These are phyloP conservation scores for Dictyostelium citrinum DNA, from an alignment of 78 protist species.

Conservation along the genomic window DNA sequence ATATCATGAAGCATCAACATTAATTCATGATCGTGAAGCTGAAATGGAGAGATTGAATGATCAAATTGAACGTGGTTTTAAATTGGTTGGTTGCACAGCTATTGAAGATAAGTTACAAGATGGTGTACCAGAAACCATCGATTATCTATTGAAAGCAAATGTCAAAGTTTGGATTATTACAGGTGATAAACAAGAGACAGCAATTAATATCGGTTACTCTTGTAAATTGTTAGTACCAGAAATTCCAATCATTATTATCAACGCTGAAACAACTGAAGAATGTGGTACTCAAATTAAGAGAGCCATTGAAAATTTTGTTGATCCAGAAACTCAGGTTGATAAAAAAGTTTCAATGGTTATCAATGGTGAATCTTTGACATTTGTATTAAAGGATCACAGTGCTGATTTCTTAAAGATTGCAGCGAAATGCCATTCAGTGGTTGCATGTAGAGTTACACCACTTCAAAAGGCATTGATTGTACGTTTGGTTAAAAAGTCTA, in stretches of 20 bases:
- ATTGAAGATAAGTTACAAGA: conserved; percentile 92
- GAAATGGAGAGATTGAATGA: conserved; percentile 13
- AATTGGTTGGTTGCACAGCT: conserved; percentile 88
- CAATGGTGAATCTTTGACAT: conserved; percentile 51
- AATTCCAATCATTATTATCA: conserved; percentile 26
- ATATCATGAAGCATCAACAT: conserved; percentile 30
- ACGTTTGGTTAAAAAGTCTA: conserved; percentile 54
- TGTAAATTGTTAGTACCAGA: conserved; percentile 40
- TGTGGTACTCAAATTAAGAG: neutral
- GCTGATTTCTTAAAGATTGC: conserved; percentile 74
- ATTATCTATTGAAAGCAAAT: conserved; percentile 29
- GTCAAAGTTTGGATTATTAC: conserved; percentile 89
- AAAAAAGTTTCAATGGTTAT: conserved; percentile 49
- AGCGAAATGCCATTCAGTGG: conserved; percentile 79
- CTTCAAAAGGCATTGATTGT: conserved; percentile 92
- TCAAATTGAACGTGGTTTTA: conserved; percentile 77
- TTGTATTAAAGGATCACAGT: conserved; percentile 21
- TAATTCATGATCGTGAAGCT: conserved; percentile 15
- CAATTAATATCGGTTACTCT: conserved; percentile 90
- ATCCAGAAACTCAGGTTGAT: neutral
- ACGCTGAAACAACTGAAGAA: conserved; percentile 30
- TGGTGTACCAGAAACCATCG: conserved; percentile 88
- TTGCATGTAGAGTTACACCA: conserved; percentile 94
- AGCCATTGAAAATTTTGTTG: neutral
- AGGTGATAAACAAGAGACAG: conserved; percentile 94